Base-by-base conservation (phyloP, 129 eudicot species). In the Ambrosia trifida region DNA sequence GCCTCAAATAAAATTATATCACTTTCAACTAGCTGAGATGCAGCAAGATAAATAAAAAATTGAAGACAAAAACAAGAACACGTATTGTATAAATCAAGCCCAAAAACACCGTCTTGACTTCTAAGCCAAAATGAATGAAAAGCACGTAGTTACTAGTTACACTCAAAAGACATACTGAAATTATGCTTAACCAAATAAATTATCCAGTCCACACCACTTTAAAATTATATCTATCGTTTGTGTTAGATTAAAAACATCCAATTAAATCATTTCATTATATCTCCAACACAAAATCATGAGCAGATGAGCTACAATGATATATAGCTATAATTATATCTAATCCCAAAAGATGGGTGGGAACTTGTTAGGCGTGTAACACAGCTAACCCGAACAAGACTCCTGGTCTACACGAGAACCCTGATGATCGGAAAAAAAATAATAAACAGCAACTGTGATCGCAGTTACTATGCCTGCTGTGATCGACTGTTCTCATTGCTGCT, bases 201-300 rank as follows among this genome's bases (percentile, higher is more conserved):
- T 54, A 72, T 62, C 24, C 51, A 20, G 69, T 50, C 31, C 71
- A 63, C 53, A 24, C 64, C 35, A 63, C 52, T 58, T 4, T 50
- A 28, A 28, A 12, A 20, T 36, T 73, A 50, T 72, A 28, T 43
- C 11, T 40, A 40, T 54, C 11, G 38, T 50, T 51, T 47, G 59
- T 31, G 43, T 64, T 32, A 46, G 13, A 72, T 63, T 17, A 17
- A 33, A 20, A 62, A n/a, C 20, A 49, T 62, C 16, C 20, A 5
- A 32, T 61, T 62, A 32, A 45, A 3, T 65, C 33, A 20, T 11
- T 53, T 41, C 30, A 24, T 40, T 14, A 58, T 16, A 72, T 32
- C n/a, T 66, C 45, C 72, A 41, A 40, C 72, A 66, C 43, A 24
- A 75, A 53, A 75, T 28, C 7, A 65, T 75, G 35, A 57, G 20